Conservation (phyloP, 1,284 basidiomycete species). For the Coniferiporia weirii region DNA sequence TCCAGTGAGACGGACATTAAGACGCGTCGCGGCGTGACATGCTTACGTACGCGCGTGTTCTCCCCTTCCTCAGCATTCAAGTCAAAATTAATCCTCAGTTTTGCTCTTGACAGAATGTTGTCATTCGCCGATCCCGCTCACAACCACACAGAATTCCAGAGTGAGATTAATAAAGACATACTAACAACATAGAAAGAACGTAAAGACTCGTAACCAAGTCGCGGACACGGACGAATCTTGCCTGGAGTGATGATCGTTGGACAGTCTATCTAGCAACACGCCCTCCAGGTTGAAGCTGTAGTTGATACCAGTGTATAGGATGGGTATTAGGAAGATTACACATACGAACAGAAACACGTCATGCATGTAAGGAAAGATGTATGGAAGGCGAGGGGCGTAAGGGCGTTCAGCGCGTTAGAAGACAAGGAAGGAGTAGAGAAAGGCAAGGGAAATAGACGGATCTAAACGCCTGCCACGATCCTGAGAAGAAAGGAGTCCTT, state of each 20-base stretch:
- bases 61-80: background rate
- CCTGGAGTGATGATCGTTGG: background rate
- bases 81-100: background rate
- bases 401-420: background rate
- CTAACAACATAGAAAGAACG: background rate
- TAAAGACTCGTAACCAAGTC: background rate
- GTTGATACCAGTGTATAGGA: background rate
- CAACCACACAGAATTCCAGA: background rate
- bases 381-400: background rate
- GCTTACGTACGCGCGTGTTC: too few relatives aligned
- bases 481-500: background rate
- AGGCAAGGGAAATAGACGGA: background rate
- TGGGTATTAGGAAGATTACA: conserved; percentile 8
- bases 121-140: too few relatives aligned
- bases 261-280: background rate
- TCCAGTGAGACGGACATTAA: too few relatives aligned
- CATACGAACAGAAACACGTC: conserved; percentile 7
- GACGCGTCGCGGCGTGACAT: too few relatives aligned
- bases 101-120: too few relatives aligned
- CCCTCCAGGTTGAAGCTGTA: background rate
- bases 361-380: background rate
- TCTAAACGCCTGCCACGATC: conserved; percentile 16
- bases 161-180: background rate
- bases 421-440: background rate
- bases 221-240: background rate